These are phyloP conservation scores for Prunus davidiana DNA, from an alignment of 306 rosid species.

Conservation along the genomic window DNA sequence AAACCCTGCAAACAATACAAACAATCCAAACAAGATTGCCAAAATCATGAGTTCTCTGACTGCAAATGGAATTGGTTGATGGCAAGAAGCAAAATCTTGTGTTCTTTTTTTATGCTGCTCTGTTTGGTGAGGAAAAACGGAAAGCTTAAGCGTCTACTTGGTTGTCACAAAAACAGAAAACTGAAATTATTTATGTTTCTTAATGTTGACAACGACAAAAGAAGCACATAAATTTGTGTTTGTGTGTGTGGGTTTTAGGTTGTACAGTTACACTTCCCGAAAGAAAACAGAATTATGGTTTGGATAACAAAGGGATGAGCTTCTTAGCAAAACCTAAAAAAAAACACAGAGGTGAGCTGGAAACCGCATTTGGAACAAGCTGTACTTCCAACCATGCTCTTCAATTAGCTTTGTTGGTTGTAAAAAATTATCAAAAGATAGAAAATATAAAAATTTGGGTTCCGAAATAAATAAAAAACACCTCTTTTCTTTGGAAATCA, in stretches of 20 bases:
- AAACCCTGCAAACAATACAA: conserved; percentile 38
- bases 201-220: conserved; percentile 19
- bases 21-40: neutral
- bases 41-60: neutral
- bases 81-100: too few species aligned
- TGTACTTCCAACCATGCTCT: neutral
- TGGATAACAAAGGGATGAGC: conserved; percentile 4
- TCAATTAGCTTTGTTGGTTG: neutral
- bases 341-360: neutral
- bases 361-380: neutral
- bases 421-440: neutral
- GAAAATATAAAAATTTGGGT: neutral
- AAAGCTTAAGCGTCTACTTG: neutral
- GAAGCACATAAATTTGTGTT: too few species aligned
- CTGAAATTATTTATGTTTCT: conserved; percentile 1
- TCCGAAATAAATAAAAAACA: neutral
- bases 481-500: too few species aligned
- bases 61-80: too few species aligned
- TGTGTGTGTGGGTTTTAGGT: neutral
- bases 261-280: neutral
- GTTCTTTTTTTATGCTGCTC: neutral
- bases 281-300: neutral
- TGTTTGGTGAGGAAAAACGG: neutral
- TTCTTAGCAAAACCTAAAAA: neutral
- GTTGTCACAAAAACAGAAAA: neutral